Evolutionary conservation across 345 rosid genomes (phyloP), one percentile per base, ranked within the genome.

Genomic region (Zanthoxylum bungeanum): DNA sequence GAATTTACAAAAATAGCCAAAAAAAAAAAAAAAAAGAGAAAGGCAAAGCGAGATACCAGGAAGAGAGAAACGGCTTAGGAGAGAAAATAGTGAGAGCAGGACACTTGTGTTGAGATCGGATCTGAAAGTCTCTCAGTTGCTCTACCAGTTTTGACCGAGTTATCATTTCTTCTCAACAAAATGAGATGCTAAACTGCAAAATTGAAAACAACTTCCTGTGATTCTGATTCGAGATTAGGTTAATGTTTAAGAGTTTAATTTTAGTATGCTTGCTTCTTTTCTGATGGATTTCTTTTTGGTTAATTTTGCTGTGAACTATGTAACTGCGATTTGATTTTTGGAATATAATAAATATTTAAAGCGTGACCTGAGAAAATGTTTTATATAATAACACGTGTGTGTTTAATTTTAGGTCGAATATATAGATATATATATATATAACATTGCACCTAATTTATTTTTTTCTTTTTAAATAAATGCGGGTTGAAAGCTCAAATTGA

Each of bases 91-190:
- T 69, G 83, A 83, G 91, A 71, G 80, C 79, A 47, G 78, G 71
- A 42, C 66, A 81, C 70, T 75, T 81, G 73, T 72, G 73, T 60
- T 81, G 87, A 42, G 86, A 81, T 73, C 86, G 79, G 85, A 87
- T 71, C 89, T 81, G 86, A 79, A 73, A 72, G 62, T 81, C 84
- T 55, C 87, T 75, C 71, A 83, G 79, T 77, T 78, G 87, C 85
- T 87, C 91, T 6, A 75, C 91, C 60, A 85, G 87, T 78, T 81
- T 83, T 56, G 89, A 83, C 62, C 87, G 73, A 37, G 91, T 87
- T 56, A 87, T 83, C 91, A 85, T 87, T 19, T 70, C 56, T 63
- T 61, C 76, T 55, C 44, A 7, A n/a, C 12, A 6, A 8, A 7
- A 8, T 17, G 22, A 3, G 3, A 58, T 19, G 5, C n/a, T 0